These are phyloP conservation scores for Schwanniomyces etchellsii DNA, from an alignment of 1,139 yeast species.

Conservation along the genomic window DNA sequence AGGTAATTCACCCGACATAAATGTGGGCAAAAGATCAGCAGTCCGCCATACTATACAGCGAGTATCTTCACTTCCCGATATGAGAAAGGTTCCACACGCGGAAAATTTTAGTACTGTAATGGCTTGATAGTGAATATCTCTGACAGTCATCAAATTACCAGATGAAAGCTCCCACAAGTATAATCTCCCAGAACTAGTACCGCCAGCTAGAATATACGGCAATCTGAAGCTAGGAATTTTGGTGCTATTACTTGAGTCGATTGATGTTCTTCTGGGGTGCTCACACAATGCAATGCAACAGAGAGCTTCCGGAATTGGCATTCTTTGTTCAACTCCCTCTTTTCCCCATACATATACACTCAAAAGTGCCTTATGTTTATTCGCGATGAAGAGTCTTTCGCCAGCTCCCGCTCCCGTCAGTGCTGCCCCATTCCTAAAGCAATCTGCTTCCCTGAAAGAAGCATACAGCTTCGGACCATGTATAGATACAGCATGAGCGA, in stretches of 20 bases:
- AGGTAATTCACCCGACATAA: conserved; percentile 14
- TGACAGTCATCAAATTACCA: conserved; percentile 66
- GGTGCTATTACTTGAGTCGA: conserved; percentile 5
- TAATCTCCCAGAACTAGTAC: conserved; percentile 65
- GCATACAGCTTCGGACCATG: conserved; percentile 48
- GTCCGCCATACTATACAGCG: conserved; percentile 74
- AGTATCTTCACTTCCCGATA: conserved; percentile 80
- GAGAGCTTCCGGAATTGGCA: conserved; percentile 81
- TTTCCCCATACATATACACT: conserved; percentile 72
- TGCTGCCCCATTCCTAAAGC: conserved; percentile 40
- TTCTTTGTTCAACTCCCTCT: conserved; percentile 76
- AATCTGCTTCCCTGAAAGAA: conserved; percentile 51
- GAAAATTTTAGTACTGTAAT: conserved; percentile 57
- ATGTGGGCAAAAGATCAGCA: conserved; percentile 48
- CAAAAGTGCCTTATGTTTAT: conserved; percentile 63
- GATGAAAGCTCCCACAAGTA: conserved; percentile 85
- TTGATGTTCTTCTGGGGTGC: conserved; percentile 18
- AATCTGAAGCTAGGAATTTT: conserved; percentile 33
- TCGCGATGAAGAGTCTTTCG: conserved; percentile 54
- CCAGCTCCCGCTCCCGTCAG: conserved; percentile 39
- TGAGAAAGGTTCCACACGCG: conserved; percentile 59
- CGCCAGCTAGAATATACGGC: conserved; percentile 72
- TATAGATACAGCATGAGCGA: conserved; percentile 44
- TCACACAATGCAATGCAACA: conserved; percentile 49
- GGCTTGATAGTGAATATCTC: conserved; percentile 82